Percentiles rank a stretch among this genome's conserved stretches.
Evolutionary conservation across 768 basidiomycete genomes (phyloP).

Genomic region (Mycena vulgaris): DNA sequence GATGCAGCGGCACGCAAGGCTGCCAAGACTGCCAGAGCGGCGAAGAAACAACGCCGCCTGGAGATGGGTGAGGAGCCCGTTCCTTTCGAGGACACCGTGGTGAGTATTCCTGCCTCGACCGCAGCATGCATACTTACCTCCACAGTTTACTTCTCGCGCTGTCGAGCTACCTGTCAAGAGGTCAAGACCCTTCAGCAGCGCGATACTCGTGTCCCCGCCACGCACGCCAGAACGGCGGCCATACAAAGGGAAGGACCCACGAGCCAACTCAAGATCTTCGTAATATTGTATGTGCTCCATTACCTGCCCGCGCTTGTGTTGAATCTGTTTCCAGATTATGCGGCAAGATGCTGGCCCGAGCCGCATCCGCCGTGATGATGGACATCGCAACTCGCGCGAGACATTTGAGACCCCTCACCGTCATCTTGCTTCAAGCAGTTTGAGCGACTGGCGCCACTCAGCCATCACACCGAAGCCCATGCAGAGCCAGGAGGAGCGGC

Average conservation of each 20-base stretch:
- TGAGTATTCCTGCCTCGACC: background rate
- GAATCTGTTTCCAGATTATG: background rate
- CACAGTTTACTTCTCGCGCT: slow-evolving; percentile 6
- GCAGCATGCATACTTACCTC: no score
- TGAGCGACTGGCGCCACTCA: slow-evolving; percentile 6
- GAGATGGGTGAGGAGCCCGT: background rate
- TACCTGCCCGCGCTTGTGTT: background rate
- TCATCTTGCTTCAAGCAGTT: background rate
- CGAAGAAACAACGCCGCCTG: slow-evolving; percentile 6
- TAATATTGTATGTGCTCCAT: background rate
- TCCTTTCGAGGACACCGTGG: slow-evolving; percentile 16
- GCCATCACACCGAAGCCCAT: background rate
- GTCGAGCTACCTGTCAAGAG: background rate
- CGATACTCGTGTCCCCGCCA: background rate
- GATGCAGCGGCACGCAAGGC: slow-evolving; percentile 1
- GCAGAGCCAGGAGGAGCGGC: background rate
- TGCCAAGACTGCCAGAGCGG: slow-evolving; percentile 2
- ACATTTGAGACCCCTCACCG: background rate
- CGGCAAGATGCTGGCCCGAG: background rate
- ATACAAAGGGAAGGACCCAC: background rate
- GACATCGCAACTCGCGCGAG: background rate
- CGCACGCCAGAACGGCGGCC: background rate
- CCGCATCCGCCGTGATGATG: background rate
- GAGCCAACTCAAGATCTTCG: background rate
- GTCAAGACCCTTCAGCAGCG: background rate